Conservation (phyloP, 1,284 basidiomycete species). For the Papiliotrema flavescens region DNA sequence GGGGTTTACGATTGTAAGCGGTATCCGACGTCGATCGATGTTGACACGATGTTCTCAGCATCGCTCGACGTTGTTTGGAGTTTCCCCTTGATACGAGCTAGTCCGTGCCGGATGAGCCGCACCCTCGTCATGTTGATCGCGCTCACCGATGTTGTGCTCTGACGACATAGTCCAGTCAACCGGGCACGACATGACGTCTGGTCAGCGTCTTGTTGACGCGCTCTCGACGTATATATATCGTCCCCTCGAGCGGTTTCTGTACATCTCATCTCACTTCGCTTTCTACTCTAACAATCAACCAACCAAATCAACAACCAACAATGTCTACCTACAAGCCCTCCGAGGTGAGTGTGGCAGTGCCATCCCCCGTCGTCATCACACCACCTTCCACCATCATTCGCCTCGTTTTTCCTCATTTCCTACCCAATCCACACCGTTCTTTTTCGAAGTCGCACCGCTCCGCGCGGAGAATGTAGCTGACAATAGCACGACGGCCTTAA, state of each 20-base stretch:
- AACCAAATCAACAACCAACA: constrained; percentile 20
- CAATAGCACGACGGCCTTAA: constrained; percentile 40
- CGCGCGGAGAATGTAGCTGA: too few species aligned
- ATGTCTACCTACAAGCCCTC: constrained; percentile 47
- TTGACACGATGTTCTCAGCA: too few species aligned
- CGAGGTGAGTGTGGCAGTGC: constrained; percentile 21
- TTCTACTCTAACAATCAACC: constrained; percentile 10
- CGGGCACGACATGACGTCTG: neutral
- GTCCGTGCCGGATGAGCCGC: too few species aligned
- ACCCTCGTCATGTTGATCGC: neutral
- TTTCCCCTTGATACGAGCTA: too few species aligned
- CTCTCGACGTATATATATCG: neutral
- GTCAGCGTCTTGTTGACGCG: neutral
- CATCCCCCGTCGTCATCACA: neutral
- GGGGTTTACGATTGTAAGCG: too few species aligned
- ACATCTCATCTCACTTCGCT: neutral
- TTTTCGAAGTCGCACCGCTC: neutral
- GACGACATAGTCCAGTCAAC: neutral
- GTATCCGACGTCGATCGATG: too few species aligned
- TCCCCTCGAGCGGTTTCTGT: neutral
- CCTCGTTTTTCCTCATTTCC: neutral
- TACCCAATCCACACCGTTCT: neutral
- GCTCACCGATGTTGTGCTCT: neutral
- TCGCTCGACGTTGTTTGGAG: too few species aligned
- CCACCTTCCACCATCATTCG: neutral